These are phyloP conservation scores for Colletotrichum camelliae DNA, from an alignment of 2,329 filamentous ascomycete genomes.

Conservation along the genomic window DNA sequence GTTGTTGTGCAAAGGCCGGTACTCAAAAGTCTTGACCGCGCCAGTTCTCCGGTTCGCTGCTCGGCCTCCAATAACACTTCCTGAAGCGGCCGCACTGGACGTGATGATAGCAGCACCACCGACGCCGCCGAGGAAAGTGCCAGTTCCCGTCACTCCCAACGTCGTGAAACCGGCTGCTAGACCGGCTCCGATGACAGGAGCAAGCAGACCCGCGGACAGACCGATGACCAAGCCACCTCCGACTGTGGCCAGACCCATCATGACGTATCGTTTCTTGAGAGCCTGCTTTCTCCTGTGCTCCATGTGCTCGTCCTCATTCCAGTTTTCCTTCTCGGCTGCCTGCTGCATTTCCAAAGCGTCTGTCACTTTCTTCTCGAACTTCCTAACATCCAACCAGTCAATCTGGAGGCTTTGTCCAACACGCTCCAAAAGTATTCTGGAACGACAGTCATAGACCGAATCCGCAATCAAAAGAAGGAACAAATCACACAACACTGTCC, in stretches of 20 bases:
- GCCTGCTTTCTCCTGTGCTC: conserved; percentile 82
- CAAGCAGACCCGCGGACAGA: conserved; percentile 87
- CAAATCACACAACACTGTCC: conserved; percentile 95
- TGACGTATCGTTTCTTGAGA: conserved; percentile 82
- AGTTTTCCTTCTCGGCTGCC: conserved; percentile 90
- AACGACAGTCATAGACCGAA: conserved; percentile 89
- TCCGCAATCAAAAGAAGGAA: conserved; percentile 98
- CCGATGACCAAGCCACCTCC: conserved; percentile 95
- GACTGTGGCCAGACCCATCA: conserved; percentile 97
- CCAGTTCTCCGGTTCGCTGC: conserved; percentile 90
- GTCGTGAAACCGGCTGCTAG: conserved; percentile 94
- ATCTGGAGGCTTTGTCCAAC: conserved; percentile 84
- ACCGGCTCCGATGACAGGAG: conserved; percentile 92
- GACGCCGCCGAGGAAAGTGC: conserved; percentile 87
- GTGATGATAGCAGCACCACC: conserved; percentile 95
- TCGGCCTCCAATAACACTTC: conserved; percentile 82
- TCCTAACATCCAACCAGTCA: conserved; percentile 90
- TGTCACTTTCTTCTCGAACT: conserved; percentile 96
- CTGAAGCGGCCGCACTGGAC: conserved; percentile 84
- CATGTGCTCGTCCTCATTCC: conserved; percentile 97
- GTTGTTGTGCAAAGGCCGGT: conserved; percentile 95
- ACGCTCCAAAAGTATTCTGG: conserved; percentile 80
- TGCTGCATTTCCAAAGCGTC: conserved; percentile 99
- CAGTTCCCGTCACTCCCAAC: conserved; percentile 88
- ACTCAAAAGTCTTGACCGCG: conserved; percentile 95